Conservation (phyloP, 345 rosid species). For the Eutrema yunnanense region DNA sequence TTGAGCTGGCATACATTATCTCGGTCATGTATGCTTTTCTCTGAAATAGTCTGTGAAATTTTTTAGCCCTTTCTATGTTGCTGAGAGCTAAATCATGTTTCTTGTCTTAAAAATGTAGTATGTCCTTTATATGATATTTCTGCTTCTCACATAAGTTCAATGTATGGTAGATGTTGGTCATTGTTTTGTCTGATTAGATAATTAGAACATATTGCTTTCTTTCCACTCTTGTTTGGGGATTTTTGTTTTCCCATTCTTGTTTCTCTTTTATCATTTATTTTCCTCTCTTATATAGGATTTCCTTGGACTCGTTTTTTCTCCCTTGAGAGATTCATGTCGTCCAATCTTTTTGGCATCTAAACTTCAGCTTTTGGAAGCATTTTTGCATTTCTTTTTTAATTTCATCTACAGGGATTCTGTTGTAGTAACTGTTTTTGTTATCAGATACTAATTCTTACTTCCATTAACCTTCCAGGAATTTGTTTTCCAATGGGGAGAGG, state of each 20-base stretch:
- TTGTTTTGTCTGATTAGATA: slow-evolving; percentile 4
- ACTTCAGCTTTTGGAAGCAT: not conserved
- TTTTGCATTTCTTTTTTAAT: not conserved
- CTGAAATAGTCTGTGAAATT: not conserved
- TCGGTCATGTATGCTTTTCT: slow-evolving; percentile 1
- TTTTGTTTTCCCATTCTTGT: not conserved
- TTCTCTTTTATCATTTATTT: slow-evolving; percentile 2
- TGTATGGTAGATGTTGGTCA: not conserved
- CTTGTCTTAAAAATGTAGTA: not conserved
- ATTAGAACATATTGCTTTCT: not conserved
- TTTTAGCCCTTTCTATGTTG: not conserved
- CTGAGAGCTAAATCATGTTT: not conserved
- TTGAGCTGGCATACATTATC: not conserved
- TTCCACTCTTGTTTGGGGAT: not conserved
- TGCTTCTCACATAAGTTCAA: not conserved
- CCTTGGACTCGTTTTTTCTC: not conserved
- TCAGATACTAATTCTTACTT: not conserved
- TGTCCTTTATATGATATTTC: slow-evolving; percentile 7
- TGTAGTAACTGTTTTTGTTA: not conserved
- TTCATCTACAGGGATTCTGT: not conserved
- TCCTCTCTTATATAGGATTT: not conserved
- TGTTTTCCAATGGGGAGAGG: slow-evolving; percentile 99
- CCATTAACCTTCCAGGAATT: slow-evolving; percentile 53
- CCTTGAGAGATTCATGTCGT: not conserved
- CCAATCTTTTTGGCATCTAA: slow-evolving; percentile 14